phyloP scores from a whole-genome alignment of 257 asterid genomes.

The Petunia secreta region DNA sequence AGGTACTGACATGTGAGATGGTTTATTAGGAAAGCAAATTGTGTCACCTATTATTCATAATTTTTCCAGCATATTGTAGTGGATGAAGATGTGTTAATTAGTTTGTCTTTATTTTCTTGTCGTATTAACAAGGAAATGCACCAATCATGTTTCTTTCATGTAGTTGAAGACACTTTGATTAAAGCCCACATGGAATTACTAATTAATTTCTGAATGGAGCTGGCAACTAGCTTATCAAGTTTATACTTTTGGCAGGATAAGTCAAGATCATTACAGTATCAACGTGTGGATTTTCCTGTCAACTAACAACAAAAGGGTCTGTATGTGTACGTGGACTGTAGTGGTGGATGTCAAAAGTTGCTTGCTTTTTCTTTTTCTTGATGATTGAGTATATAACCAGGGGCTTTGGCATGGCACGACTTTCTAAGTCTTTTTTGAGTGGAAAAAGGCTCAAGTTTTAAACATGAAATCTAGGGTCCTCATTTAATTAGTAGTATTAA shows the following conservation, averaged over 20 bases:
- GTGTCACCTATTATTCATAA: neutral
- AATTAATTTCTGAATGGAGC: constrained; percentile 1
- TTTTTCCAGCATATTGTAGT: neutral
- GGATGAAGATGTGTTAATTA: neutral
- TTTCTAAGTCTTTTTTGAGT: too few species aligned
- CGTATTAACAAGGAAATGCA: constrained; percentile 21
- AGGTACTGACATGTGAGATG: neutral
- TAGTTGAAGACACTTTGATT: neutral
- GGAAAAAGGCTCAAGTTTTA: too few species aligned
- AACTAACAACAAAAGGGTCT: neutral
- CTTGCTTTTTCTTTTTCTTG: neutral
- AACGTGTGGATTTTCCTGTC: neutral
- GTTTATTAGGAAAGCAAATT: neutral
- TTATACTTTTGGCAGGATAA: neutral
- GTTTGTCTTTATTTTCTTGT: neutral
- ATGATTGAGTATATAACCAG: too few species aligned
- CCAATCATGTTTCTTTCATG: constrained; percentile 14
- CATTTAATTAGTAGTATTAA: too few species aligned
- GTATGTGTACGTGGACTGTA: neutral
- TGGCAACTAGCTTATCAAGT: neutral
- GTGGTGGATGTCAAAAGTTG: neutral
- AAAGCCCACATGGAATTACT: neutral
- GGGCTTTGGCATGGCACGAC: too few species aligned
- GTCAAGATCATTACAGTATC: neutral
- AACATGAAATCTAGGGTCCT: too few species aligned